Evolutionary conservation across 108 stramenopile genomes (phyloP), one percentile per base, ranked within the genome.

Genomic region (Seminavis robusta): DNA sequence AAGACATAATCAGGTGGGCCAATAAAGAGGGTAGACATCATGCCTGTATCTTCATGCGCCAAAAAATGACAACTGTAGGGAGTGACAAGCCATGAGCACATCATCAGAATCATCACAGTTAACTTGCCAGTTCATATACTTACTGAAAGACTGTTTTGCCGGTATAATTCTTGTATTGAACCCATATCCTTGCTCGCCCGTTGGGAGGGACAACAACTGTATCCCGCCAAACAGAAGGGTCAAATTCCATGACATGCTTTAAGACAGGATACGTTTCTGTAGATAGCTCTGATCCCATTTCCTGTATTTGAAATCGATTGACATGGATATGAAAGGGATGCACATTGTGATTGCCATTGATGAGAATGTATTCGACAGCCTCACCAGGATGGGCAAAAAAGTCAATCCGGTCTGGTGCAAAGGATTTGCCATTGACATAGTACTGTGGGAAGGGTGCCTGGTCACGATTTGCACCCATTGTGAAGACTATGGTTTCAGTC

Each of bases 271-370:
- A 77, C 0, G 59, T 61, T 28, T 64, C 54, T 9, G 29, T 29
- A 38, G 67, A 69, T 27, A 75, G 30, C 40, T 69, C 74, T 2
- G 68, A 69, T 41, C 68, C 67, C 70, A 72, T 68, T 50, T 69
- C 52, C 32, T 73, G 39, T 4, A 78, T 68, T 69, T 78, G 77
- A 38, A 78, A 78, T 11, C 68, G 71, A 59, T 73, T 73, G 15
- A 73, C 77, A 38, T 78, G 77, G 17, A 78, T 73, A 40, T 78
- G 77, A 39, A 78, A 78, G 13, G 77, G 72, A 50, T 78, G 77
- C 3, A 55, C 63, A 56, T 73, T 73, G 57, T 78, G 69, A n/a
- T 77, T 66, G 42, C 60, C 70, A 42, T 71, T 71, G 61, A 77
- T 54, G 15, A 77, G 28, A 41, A 67, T 52, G 43, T 71, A 77